Conservation (phyloP, 1,284 basidiomycete genomes). For the Coriolopsis trogii region DNA sequence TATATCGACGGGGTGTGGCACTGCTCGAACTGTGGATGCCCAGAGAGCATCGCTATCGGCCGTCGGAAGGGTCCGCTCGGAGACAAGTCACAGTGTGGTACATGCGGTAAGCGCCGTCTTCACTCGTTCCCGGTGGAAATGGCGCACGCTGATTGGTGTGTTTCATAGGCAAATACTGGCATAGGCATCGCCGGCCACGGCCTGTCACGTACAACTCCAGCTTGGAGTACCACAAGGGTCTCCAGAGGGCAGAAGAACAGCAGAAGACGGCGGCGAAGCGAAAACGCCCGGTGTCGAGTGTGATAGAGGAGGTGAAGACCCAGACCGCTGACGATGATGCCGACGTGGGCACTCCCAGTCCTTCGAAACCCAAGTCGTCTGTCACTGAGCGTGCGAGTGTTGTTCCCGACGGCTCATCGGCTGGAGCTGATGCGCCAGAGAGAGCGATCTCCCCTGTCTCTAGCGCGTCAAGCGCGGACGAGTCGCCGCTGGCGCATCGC, state of each 20-base stretch:
- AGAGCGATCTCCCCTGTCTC: constrained; percentile 67
- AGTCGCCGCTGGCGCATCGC: constrained; percentile 65
- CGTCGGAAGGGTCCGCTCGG: constrained; percentile 88
- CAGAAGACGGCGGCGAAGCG: constrained; percentile 52
- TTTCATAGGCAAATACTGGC: constrained; percentile 79
- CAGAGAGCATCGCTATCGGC: constrained; percentile 82
- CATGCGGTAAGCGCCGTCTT: constrained; percentile 71
- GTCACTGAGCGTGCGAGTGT: constrained; percentile 17
- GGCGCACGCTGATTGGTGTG: neutral
- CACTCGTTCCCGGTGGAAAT: neutral
- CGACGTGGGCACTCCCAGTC: constrained; percentile 56
- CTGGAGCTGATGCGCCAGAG: constrained; percentile 44
- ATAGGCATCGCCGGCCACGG: constrained; percentile 77
- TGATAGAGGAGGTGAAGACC: constrained; percentile 39
- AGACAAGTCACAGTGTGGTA: constrained; percentile 89
- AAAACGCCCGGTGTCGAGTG: constrained; percentile 42
- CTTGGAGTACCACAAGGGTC: constrained; percentile 65
- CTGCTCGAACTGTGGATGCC: constrained; percentile 90
- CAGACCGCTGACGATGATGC: constrained; percentile 54
- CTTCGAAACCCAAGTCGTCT: constrained; percentile 46
- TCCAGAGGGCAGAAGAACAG: constrained; percentile 58
- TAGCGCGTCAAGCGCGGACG: constrained; percentile 67
- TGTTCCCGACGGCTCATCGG: constrained; percentile 23
- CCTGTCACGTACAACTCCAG: constrained; percentile 78
- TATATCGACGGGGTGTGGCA: constrained; percentile 88